These are phyloP conservation scores for Malassezia globosa DNA, from an alignment of 1,284 basidiomycete species.

Conservation along the genomic window DNA sequence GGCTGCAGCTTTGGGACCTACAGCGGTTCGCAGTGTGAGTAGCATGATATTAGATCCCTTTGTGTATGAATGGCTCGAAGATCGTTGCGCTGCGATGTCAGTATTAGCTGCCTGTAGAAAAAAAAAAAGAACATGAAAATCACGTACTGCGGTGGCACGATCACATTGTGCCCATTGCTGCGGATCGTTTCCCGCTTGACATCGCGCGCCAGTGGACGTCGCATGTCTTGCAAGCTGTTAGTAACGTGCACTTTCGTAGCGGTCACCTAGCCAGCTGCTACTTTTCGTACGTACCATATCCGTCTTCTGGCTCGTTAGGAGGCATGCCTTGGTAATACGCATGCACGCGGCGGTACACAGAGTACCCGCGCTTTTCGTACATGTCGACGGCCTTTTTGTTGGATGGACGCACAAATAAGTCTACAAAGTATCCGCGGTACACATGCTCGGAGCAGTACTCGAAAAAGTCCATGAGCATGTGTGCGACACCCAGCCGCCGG, in stretches of 20 bases:
- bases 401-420: slow-evolving; percentile 75
- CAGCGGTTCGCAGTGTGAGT: too few relatives aligned
- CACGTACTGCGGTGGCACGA: slow-evolving; percentile 38
- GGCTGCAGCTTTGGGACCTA: too few relatives aligned
- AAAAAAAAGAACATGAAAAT: too few relatives aligned
- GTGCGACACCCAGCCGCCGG: slow-evolving; percentile 67
- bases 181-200: slow-evolving; percentile 25
- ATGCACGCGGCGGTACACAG: slow-evolving; percentile 68
- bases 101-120: too few relatives aligned
- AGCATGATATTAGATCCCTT: slow-evolving; percentile 7
- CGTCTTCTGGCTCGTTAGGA: slow-evolving; percentile 64
- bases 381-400: slow-evolving; percentile 55
- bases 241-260: too few relatives aligned
- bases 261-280: too few relatives aligned
- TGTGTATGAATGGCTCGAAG: slow-evolving; percentile 10
- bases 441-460: slow-evolving; percentile 62
- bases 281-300: slow-evolving; percentile 72
- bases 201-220: slow-evolving; percentile 48
- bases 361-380: slow-evolving; percentile 78
- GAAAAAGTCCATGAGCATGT: slow-evolving; percentile 67
- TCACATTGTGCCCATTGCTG: slow-evolving; percentile 23
- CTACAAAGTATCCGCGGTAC: slow-evolving; percentile 65
- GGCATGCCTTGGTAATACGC: slow-evolving; percentile 74
- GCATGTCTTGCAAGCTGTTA: slow-evolving; percentile 59
- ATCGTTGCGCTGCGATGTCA: slow-evolving; percentile 12